Conservation (phyloP, 495 filamentous ascomycete species). For the Neurospora pannonica region DNA sequence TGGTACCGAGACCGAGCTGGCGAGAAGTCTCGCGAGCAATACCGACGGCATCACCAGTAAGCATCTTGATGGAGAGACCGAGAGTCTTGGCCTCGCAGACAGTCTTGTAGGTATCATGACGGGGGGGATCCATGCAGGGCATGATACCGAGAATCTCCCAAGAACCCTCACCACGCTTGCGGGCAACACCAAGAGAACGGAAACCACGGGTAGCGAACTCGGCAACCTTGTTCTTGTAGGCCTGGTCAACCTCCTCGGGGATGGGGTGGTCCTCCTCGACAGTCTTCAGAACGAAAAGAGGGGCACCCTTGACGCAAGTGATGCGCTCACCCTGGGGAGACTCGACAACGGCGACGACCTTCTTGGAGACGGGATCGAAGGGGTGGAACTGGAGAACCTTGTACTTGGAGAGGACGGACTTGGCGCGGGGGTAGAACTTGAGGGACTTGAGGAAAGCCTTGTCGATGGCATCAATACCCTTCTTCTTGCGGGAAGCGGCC, state of each 20-base stretch:
- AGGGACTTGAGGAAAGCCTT: slow-evolving; percentile 85
- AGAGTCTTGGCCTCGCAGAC: slow-evolving; percentile 82
- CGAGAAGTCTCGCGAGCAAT: slow-evolving; percentile 88
- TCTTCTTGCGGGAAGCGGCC: slow-evolving; percentile 86
- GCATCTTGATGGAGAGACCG: slow-evolving; percentile 89
- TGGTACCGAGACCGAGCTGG: slow-evolving; percentile 83
- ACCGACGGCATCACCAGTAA: slow-evolving; percentile 90
- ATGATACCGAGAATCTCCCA: slow-evolving; percentile 94
- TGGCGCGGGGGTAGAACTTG: slow-evolving; percentile 68
- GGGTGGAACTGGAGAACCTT: slow-evolving; percentile 72
- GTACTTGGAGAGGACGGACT: slow-evolving; percentile 64
- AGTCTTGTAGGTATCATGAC: slow-evolving; percentile 82
- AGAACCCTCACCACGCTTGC: slow-evolving; percentile 61
- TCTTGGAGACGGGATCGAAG: slow-evolving; percentile 92
- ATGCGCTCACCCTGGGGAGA: slow-evolving; percentile 72
- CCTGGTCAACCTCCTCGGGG: slow-evolving; percentile 59
- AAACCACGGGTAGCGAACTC: slow-evolving; percentile 89
- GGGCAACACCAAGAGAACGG: slow-evolving; percentile 84
- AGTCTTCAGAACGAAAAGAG: slow-evolving; percentile 71
- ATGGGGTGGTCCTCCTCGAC: slow-evolving; percentile 74
- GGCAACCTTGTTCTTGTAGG: slow-evolving; percentile 81
- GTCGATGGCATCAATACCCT: slow-evolving; percentile 91
- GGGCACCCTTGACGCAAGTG: slow-evolving; percentile 85
- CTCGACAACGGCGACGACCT: slow-evolving; percentile 76
- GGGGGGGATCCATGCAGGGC: slow-evolving; percentile 86